Conservation (phyloP, 139 green algal genomes). For the Gonium pectorale region DNA sequence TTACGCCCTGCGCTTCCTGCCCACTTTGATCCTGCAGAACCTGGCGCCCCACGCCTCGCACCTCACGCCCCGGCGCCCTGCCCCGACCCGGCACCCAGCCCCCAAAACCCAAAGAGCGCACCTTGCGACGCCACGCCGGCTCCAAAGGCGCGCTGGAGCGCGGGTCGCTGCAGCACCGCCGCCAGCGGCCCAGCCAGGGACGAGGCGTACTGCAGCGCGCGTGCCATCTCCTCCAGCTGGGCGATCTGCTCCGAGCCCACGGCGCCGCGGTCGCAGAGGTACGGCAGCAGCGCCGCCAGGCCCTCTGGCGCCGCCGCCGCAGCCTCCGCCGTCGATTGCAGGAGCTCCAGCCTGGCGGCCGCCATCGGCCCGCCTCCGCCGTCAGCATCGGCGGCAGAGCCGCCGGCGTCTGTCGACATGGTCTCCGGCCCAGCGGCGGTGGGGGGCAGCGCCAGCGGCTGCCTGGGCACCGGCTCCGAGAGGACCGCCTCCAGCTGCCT, state of each 20-base stretch:
- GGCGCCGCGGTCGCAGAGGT: no score
- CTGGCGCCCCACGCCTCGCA: no score
- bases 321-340: not conserved
- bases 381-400: not conserved
- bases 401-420: no score
- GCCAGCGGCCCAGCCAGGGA: constrained; percentile 48
- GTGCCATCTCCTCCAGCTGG: constrained; percentile 34
- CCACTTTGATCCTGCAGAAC: no score
- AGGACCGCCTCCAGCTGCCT: not conserved
- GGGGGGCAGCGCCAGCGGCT: not conserved
- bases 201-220: constrained; percentile 45
- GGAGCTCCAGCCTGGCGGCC: not conserved
- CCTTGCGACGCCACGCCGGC: not conserved
- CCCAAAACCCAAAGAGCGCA: not conserved
- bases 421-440: no score
- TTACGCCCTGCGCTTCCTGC: no score
- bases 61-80: no score
- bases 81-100: not conserved
- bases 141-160: constrained; percentile 25
- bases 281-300: constrained; percentile 22
- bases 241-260: constrained; percentile 34
- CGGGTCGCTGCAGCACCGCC: constrained; percentile 38
- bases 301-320: not conserved
- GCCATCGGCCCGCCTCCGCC: not conserved
- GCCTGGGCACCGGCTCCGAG: no score